Conservation (phyloP, 257 asterid species). For the Primulina huaijiensis region DNA sequence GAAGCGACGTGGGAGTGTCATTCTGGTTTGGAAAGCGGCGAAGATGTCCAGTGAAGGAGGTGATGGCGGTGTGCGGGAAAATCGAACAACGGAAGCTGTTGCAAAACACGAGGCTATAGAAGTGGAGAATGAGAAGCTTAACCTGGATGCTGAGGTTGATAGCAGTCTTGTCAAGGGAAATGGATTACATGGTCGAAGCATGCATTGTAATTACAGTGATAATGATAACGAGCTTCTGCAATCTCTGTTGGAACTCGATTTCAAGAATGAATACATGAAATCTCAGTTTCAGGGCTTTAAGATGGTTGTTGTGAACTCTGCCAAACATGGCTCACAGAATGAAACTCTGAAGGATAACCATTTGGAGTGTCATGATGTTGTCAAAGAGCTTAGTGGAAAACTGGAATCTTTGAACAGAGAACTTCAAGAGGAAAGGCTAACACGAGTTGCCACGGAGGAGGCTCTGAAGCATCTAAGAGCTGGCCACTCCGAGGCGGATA, state of each 20-base stretch:
- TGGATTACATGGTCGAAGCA: constrained; percentile 30
- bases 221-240: constrained; percentile 65
- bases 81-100: constrained; percentile 33
- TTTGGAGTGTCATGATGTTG: constrained; percentile 29
- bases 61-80: constrained; percentile 38
- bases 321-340: constrained; percentile 24
- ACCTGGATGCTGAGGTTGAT: constrained; percentile 30
- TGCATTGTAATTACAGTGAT: constrained; percentile 34
- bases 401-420: constrained; percentile 63
- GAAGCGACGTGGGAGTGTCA: constrained; percentile 7
- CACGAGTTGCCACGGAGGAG: constrained; percentile 83
- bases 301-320: constrained; percentile 35
- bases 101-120: not conserved
- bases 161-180: constrained; percentile 41
- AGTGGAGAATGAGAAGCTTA: constrained; percentile 39
- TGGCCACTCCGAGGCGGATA: constrained; percentile 70
- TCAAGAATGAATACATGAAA: constrained; percentile 83
- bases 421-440: constrained; percentile 77
- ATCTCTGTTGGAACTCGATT: constrained; percentile 72
- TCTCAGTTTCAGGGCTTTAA: constrained; percentile 66
- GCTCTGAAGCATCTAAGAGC: constrained; percentile 84
- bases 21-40: constrained; percentile 18
- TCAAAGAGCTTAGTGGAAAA: constrained; percentile 50
- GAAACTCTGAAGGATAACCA: constrained; percentile 31
- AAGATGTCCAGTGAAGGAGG: constrained; percentile 47